Conservation (phyloP, 192 early-diverging fungal species). For the Coemansia sp. region DNA sequence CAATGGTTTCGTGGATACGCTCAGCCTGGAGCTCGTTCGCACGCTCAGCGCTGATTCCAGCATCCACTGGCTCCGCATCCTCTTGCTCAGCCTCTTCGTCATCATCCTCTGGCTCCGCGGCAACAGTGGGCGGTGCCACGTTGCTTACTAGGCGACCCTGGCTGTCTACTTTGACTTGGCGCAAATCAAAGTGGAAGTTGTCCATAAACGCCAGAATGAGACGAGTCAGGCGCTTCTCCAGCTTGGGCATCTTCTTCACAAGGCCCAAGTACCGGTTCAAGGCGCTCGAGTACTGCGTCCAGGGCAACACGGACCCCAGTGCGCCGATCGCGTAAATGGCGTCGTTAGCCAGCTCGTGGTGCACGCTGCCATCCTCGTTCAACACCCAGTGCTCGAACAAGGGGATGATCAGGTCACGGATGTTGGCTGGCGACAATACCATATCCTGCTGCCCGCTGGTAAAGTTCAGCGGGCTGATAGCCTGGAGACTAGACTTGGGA, state of each 20-base stretch:
- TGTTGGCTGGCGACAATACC: constrained; percentile 40
- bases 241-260: constrained; percentile 63
- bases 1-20: constrained; percentile 75
- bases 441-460: constrained; percentile 20
- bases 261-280: constrained; percentile 74
- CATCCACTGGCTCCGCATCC: constrained; percentile 35
- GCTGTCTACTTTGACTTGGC: constrained; percentile 59
- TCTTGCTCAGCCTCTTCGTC: constrained; percentile 45
- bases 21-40: constrained; percentile 19
- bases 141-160: constrained; percentile 27
- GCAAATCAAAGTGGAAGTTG: constrained; percentile 89
- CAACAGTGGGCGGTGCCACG: not conserved
- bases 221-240: constrained; percentile 86
- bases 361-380: constrained; percentile 65
- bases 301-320: constrained; percentile 71
- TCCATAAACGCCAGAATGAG: constrained; percentile 82
- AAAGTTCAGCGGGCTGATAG: constrained; percentile 29
- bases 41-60: constrained; percentile 6
- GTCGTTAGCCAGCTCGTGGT: constrained; percentile 84
- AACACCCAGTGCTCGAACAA: constrained; percentile 88
- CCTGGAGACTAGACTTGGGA: not conserved
- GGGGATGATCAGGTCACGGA: constrained; percentile 69
- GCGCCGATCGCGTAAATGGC: constrained; percentile 75
- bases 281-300: constrained; percentile 81
- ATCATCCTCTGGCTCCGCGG: constrained; percentile 21